Conservation (phyloP, 768 basidiomycete species). For the Strobilomyces confusus region DNA sequence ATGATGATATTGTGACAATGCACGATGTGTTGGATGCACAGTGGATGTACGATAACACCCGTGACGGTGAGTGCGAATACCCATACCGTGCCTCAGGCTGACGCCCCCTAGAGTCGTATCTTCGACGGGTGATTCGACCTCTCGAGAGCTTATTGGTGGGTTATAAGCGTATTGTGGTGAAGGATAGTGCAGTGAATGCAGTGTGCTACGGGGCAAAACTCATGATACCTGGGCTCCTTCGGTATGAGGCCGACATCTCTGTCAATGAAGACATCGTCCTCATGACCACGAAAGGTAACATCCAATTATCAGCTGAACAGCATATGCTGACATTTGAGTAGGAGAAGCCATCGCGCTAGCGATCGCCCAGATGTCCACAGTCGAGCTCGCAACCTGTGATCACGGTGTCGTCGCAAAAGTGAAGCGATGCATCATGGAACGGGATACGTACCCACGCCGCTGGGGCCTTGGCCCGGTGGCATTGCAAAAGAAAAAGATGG, state of each 20-base stretch:
- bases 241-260: constrained; percentile 94
- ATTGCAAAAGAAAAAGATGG: constrained; percentile 95
- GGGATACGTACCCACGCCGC: constrained; percentile 94
- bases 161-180: constrained; percentile 98
- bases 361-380: constrained; percentile 97
- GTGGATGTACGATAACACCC: constrained; percentile 96
- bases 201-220: constrained; percentile 99
- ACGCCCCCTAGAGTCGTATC: constrained; percentile 74
- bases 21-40: constrained; percentile 99
- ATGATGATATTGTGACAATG: constrained; percentile 98
- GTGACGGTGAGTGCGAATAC: constrained; percentile 65
- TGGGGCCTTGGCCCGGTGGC: constrained; percentile 99
- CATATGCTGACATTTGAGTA: constrained; percentile 24
- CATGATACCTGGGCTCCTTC: constrained; percentile 97
- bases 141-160: constrained; percentile 91
- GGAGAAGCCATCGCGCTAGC: constrained; percentile 93
- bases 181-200: constrained; percentile 98
- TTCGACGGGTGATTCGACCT: constrained; percentile 91
- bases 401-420: constrained; percentile 99
- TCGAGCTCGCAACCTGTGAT: constrained; percentile 95
- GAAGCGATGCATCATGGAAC: constrained; percentile 99
- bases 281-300: constrained; percentile 94
- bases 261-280: constrained; percentile 94
- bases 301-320: neutral
- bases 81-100: constrained; percentile 9